Conservation (phyloP, 331 rosid species). For the Quercus lobata region DNA sequence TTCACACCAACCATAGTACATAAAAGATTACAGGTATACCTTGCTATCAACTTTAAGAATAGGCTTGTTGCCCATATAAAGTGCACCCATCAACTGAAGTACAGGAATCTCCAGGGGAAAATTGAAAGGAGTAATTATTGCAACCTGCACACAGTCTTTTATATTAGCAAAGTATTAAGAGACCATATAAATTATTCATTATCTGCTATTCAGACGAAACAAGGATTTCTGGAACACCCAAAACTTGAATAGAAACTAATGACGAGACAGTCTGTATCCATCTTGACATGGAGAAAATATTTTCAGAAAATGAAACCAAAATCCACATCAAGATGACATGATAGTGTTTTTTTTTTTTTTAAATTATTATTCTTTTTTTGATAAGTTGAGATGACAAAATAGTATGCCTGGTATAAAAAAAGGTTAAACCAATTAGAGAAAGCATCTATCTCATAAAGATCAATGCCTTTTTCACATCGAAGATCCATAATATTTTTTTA, state of each 20-base stretch:
- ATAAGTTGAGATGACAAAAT: neutral
- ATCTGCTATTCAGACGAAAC: neutral
- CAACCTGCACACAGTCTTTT: constrained; percentile 54
- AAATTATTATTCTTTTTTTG: no score
- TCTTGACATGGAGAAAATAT: constrained; percentile 6
- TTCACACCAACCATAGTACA: neutral
- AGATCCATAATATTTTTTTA: neutral
- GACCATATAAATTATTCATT: neutral
- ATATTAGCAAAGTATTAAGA: constrained; percentile 4
- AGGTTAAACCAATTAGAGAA: neutral
- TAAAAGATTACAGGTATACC: constrained; percentile 30
- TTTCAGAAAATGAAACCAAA: constrained; percentile 13
- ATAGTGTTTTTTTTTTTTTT: neutral
- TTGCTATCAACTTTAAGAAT: constrained; percentile 93
- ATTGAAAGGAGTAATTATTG: constrained; percentile 89
- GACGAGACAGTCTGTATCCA: constrained; percentile 1
- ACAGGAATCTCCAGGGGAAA: constrained; percentile 95
- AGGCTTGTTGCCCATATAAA: constrained; percentile 98
- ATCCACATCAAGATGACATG: constrained; percentile 11
- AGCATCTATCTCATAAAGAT: constrained; percentile 1
- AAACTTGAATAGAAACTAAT: neutral
- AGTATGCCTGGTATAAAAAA: neutral
- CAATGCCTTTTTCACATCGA: neutral
- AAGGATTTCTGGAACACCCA: neutral
- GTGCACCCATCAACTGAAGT: constrained; percentile 98